phyloP scores from a whole-genome alignment of 2,329 filamentous ascomycete species.

The Alternaria sp. region DNA sequence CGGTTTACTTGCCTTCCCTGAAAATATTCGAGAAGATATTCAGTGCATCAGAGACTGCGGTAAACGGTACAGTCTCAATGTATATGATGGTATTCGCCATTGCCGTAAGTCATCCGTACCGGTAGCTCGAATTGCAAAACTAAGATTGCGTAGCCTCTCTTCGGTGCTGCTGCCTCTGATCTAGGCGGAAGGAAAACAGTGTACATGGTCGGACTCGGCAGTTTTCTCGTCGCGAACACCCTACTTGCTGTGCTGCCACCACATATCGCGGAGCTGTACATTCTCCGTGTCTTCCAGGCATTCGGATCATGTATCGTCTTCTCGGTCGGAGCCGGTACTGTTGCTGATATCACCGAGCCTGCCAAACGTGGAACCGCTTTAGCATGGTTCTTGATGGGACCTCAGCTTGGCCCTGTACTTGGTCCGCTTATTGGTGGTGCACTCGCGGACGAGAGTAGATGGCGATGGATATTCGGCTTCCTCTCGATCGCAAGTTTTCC shows the following conservation, averaged over 20 bases:
- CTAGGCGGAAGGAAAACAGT: constrained; percentile 50
- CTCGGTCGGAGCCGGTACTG: constrained; percentile 53
- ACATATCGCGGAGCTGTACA: constrained; percentile 48
- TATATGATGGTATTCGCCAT: constrained; percentile 55
- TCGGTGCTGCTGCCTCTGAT: constrained; percentile 52
- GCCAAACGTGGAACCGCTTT: constrained; percentile 50
- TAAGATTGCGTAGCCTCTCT: constrained; percentile 42
- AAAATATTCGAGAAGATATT: constrained; percentile 49
- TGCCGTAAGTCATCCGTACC: constrained; percentile 22
- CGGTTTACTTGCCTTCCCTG: constrained; percentile 54
- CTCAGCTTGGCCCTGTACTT: constrained; percentile 53
- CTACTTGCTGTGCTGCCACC: constrained; percentile 49
- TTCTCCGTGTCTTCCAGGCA: constrained; percentile 52
- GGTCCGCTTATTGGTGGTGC: constrained; percentile 54
- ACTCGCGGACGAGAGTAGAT: constrained; percentile 43
- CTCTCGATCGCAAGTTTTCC: constrained; percentile 33
- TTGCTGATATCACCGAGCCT: constrained; percentile 52
- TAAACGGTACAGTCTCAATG: constrained; percentile 55
- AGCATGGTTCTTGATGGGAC: constrained; percentile 53
- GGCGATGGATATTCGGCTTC: constrained; percentile 57
- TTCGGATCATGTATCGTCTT: constrained; percentile 53
- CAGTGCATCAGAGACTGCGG: constrained; percentile 40
- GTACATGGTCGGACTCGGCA: constrained; percentile 50
- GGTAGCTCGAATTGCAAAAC: not conserved
- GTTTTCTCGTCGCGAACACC: constrained; percentile 50